Base-by-base conservation (phyloP, 169 alveolate genomes). In the Pseudocohnilembus persalinus region DNA sequence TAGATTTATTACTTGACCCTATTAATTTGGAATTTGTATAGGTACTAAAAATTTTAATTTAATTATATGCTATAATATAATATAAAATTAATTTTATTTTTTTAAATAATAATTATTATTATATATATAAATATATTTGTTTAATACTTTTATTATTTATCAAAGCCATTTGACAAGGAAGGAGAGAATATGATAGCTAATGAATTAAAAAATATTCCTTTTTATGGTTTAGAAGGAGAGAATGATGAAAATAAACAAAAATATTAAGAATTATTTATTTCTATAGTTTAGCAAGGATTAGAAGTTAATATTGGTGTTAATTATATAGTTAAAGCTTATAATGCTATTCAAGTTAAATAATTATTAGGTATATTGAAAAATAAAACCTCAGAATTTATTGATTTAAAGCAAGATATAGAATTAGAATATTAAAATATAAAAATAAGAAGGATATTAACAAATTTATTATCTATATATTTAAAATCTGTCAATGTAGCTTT, bases 1-100 rank as follows among this genome's bases (percentile, higher is more conserved):
- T 79, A 1, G 65, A 79, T 35, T n/a, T 29, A 24, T 4, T 79
- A 15, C 29, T 79, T 25, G 84, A 79, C 29, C 73, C 84, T n/a
- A 63, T 49, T 49, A 20, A 34, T 26, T 28, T 79, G 25, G n/a
- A 79, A 25, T 35, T 49, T 6, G 20, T 79, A 16, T 49, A 79
- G 25, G 84, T 79, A 77, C 32, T 6, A 29, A 35, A 25, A 77
- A n/a, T n/a, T n/a, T n/a, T n/a, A n/a, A n/a, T n/a, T n/a, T n/a
- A n/a, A n/a, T n/a, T n/a, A n/a, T n/a, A n/a, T n/a, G n/a, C n/a
- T n/a, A n/a, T n/a, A n/a, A n/a, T n/a, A n/a, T n/a, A n/a, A n/a
- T n/a, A n/a, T n/a, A n/a, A n/a, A n/a, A n/a, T n/a, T n/a, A n/a
- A n/a, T n/a, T n/a, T n/a, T n/a, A n/a, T n/a, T n/a, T n/a, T n/a